Evolutionary conservation across 108 stramenopile genomes (phyloP).

Genomic region (Skeletonema potamos): DNA sequence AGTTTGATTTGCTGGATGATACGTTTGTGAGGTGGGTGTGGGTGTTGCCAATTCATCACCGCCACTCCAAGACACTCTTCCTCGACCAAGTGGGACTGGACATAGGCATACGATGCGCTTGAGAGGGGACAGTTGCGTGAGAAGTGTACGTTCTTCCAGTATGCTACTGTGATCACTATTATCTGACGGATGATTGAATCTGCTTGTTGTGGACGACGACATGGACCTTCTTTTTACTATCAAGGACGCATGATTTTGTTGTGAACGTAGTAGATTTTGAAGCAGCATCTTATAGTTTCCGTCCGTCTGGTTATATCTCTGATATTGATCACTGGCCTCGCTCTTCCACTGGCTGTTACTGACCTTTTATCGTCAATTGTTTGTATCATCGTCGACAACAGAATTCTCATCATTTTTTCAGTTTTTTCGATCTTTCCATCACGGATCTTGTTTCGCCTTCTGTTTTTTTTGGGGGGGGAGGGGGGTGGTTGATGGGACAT

Average conservation of each 20-base stretch:
- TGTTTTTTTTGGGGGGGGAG: too few relatives aligned
- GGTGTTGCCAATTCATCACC: conserved; percentile 6
- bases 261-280: background rate
- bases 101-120: conserved; percentile 25
- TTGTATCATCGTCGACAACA: too few relatives aligned
- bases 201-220: background rate
- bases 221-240: background rate
- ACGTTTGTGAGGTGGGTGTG: background rate
- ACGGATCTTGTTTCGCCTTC: too few relatives aligned
- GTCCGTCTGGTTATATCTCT: too few relatives aligned
- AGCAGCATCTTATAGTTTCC: background rate
- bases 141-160: conserved; percentile 6
- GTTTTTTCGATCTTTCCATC: too few relatives aligned
- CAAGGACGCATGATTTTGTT: background rate
- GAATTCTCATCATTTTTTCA: too few relatives aligned
- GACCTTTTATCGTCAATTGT: too few relatives aligned
- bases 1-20: conserved; percentile 1
- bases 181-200: background rate
- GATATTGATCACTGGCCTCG: too few relatives aligned
- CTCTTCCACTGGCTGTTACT: too few relatives aligned
- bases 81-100: conserved; percentile 19
- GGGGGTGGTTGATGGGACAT: too few relatives aligned
- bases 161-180: background rate
- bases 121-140: conserved; percentile 15
- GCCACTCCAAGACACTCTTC: conserved; percentile 12